Conservation (phyloP, 805 yeast genomes). For the Candida dajiaensis region DNA sequence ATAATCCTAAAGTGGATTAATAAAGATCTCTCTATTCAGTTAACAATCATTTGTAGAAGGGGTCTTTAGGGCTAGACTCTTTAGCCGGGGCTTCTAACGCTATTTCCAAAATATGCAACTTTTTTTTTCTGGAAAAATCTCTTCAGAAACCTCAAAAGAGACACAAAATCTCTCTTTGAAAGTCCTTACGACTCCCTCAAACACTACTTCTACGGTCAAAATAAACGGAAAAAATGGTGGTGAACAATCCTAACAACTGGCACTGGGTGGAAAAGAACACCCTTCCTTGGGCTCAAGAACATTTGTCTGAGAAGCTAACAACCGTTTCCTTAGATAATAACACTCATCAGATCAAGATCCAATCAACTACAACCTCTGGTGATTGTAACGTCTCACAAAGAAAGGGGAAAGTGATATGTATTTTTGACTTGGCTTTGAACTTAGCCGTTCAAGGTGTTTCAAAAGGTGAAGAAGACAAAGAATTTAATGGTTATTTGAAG, state of each 20-base stretch:
- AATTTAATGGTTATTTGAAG: conserved; percentile 36
- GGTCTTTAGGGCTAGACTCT: background rate
- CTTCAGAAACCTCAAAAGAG: background rate
- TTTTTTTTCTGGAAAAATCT: background rate
- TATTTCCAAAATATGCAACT: no score
- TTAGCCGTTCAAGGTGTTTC: conserved; percentile 38
- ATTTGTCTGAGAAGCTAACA: conserved; percentile 36
- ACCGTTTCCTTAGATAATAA: conserved; percentile 19
- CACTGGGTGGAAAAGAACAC: conserved; percentile 72
- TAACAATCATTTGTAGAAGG: background rate
- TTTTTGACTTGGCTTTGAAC: conserved; percentile 57
- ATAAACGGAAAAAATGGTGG: conserved; percentile 58
- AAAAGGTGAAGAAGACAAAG: conserved; percentile 25
- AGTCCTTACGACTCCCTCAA: background rate
- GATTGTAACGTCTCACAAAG: conserved; percentile 83
- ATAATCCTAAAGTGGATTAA: background rate
- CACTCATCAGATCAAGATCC: conserved; percentile 27
- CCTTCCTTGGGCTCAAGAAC: conserved; percentile 54
- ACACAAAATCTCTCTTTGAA: background rate
- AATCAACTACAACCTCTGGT: conserved; percentile 45
- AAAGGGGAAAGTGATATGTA: conserved; percentile 74
- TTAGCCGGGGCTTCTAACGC: background rate
- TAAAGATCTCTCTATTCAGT: no score
- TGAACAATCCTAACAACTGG: conserved; percentile 71
- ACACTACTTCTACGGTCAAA: background rate